These are phyloP conservation scores for Rhodomyrtus tomentosa DNA, from an alignment of 345 rosid species.

Conservation along the genomic window DNA sequence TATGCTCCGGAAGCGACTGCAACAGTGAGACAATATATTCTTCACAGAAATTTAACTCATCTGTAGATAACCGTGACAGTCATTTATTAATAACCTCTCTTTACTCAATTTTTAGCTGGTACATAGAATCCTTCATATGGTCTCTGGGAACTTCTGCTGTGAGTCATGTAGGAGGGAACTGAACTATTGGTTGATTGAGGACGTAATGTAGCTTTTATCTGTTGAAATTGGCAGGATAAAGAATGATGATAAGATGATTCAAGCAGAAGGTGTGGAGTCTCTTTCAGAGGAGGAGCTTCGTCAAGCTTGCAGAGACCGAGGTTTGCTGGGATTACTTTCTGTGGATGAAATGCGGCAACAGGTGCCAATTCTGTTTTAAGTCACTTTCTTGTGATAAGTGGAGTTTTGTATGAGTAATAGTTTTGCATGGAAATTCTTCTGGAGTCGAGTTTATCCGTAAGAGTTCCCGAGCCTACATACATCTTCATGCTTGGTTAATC, in stretches of 20 bases:
- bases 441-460: background rate
- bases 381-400: background rate
- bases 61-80: background rate
- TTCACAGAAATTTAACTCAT: background rate
- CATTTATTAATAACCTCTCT: background rate
- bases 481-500: background rate
- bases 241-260: constrained; percentile 88
- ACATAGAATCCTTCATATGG: background rate
- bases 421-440: background rate
- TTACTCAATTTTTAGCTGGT: background rate
- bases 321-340: constrained; percentile 80
- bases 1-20: constrained; percentile 87
- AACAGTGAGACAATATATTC: constrained; percentile 42
- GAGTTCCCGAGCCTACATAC: background rate
- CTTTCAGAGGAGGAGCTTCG: constrained; percentile 90
- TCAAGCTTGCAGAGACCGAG: constrained; percentile 92
- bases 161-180: background rate
- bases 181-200: background rate
- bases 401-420: background rate
- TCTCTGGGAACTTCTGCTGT: background rate
- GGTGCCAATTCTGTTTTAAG: constrained; percentile 16
- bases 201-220: background rate
- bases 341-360: constrained; percentile 94
- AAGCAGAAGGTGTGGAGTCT: constrained; percentile 86
- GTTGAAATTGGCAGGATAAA: constrained; percentile 52